A percentile compares a stretch with the other conserved stretches of the same genome.
Conservation (phyloP, 495 filamentous ascomycete species). For the Chlorociboria aeruginascens region DNA sequence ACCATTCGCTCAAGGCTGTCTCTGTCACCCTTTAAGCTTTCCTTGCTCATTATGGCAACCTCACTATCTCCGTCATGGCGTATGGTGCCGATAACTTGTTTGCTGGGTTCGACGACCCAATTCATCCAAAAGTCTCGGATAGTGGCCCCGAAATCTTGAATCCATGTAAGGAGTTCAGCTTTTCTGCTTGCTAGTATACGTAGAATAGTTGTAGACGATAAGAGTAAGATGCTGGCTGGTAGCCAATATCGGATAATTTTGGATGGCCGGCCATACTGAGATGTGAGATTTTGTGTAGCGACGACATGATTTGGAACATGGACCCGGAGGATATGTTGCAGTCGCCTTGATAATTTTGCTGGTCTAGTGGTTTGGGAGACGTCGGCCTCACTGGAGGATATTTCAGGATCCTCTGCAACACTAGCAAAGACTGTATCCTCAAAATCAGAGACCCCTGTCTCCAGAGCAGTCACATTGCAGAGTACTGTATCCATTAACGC, state of each 20-base stretch:
- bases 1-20: conserved; percentile 95
- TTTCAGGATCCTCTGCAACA: conserved; percentile 47
- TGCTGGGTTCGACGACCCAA: conserved; percentile 80
- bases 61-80: conserved; percentile 82
- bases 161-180: conserved; percentile 64
- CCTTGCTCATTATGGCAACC: conserved; percentile 89
- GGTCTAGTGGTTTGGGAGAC: conserved; percentile 31
- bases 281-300: conserved; percentile 35
- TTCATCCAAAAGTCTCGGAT: conserved; percentile 84
- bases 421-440: conserved; percentile 57
- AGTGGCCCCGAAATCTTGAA: conserved; percentile 62
- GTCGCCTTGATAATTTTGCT: conserved; percentile 47
- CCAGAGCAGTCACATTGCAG: conserved; percentile 38
- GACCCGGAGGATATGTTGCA: conserved; percentile 49
- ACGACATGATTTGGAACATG: conserved; percentile 47
- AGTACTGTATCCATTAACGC: conserved; percentile 73
- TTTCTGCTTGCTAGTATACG: conserved; percentile 59
- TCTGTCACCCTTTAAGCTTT: conserved; percentile 76
- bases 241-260: conserved; percentile 80
- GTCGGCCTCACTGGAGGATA: conserved; percentile 25
- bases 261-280: conserved; percentile 61
- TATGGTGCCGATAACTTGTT: conserved; percentile 80
- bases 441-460: conserved; percentile 51
- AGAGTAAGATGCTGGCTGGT: conserved; percentile 48
- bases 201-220: conserved; percentile 72